These are phyloP conservation scores for Amanita muscaria DNA, from an alignment of 768 basidiomycete genomes.

Conservation along the genomic window DNA sequence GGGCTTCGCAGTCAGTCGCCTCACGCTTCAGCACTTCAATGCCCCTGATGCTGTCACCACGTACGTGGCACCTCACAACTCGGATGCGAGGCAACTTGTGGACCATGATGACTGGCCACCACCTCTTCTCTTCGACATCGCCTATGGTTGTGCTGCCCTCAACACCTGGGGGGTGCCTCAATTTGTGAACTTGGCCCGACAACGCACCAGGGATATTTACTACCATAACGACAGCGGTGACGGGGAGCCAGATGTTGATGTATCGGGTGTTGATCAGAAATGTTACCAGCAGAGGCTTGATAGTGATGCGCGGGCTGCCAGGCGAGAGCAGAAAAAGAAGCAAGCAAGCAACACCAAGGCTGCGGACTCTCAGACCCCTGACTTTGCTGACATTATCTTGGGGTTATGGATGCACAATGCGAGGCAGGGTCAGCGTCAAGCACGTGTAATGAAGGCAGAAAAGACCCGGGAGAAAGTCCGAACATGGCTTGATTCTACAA, in stretches of 20 bases:
- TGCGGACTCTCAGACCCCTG: slow-evolving; percentile 10
- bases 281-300: background rate
- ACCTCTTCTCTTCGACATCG: slow-evolving; percentile 13
- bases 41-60: background rate
- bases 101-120: slow-evolving; percentile 11
- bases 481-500: slow-evolving; percentile 12
- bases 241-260: background rate
- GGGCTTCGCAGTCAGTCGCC: slow-evolving; percentile 4
- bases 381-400: slow-evolving; percentile 14
- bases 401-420: slow-evolving; percentile 14
- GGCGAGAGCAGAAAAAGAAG: slow-evolving; percentile 1
- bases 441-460: slow-evolving; percentile 11
- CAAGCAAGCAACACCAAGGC: background rate
- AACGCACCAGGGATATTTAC: background rate
- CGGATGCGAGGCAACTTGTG: slow-evolving; percentile 11
- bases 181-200: slow-evolving; percentile 11
- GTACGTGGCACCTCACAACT: slow-evolving; percentile 12
- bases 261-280: background rate
- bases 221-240: background rate
- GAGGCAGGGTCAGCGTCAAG: slow-evolving; percentile 11
- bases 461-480: slow-evolving; percentile 14
- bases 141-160: slow-evolving; percentile 15
- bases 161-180: slow-evolving; percentile 14
- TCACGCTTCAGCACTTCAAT: slow-evolving; percentile 9
- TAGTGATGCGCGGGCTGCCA: background rate